Percentiles rank a stretch among this genome's conserved stretches.
Conservation (phyloP, 129 eudicot species). For the Escallonia rubra region DNA sequence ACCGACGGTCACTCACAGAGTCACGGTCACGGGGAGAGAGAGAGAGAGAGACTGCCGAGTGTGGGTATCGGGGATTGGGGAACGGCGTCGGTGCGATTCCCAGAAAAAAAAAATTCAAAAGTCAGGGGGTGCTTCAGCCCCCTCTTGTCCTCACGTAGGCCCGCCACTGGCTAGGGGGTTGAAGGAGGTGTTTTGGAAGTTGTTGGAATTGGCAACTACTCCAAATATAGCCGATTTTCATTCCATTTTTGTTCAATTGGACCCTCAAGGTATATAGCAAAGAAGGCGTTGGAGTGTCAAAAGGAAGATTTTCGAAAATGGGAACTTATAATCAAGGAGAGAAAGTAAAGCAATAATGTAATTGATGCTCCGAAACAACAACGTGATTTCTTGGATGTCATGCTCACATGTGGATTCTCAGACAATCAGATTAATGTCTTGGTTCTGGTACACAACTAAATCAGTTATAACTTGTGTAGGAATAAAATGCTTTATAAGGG, state of each 20-base stretch:
- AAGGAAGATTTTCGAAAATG: constrained; percentile 15
- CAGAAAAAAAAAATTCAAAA: no score
- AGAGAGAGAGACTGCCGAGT: no score
- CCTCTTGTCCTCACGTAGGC: no score
- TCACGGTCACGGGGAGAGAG: no score
- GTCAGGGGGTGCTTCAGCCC: no score
- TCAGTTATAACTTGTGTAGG: no score
- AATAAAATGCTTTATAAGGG: no score
- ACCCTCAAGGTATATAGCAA: constrained; percentile 26
- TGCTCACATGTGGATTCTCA: constrained; percentile 31
- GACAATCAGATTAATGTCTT: constrained; percentile 28
- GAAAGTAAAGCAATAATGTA: constrained; percentile 12
- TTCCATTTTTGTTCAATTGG: constrained; percentile 22
- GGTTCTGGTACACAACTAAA: constrained; percentile 20
- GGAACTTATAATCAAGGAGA: constrained; percentile 18
- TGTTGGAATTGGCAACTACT: constrained; percentile 25
- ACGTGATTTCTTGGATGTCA: constrained; percentile 34
- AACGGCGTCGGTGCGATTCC: no score
- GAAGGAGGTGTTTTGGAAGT: constrained; percentile 19
- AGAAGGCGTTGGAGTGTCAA: constrained; percentile 1
- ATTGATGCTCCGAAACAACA: not conserved
- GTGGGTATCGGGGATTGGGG: no score
- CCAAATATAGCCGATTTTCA: constrained; percentile 37
- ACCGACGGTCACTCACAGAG: no score
- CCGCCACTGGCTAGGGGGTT: constrained; percentile 16